These are phyloP conservation scores for Clitocybe nebularis DNA, from an alignment of 1,284 basidiomycete species.

Conservation along the genomic window DNA sequence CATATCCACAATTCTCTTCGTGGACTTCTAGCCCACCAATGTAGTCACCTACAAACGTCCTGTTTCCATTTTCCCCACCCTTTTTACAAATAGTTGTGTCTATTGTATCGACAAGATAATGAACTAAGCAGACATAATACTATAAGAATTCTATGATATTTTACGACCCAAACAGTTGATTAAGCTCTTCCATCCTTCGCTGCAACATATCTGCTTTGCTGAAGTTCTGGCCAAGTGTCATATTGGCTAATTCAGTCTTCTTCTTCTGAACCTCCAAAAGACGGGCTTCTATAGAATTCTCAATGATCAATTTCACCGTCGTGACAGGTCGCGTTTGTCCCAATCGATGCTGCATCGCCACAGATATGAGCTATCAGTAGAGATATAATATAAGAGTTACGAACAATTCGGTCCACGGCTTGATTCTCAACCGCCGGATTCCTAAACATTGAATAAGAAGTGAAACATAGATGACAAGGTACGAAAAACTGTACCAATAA, in stretches of 20 bases:
- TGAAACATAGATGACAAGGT: neutral
- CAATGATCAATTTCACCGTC: slow-evolving; percentile 90
- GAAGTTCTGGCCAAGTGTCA: slow-evolving; percentile 80
- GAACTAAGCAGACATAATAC: neutral
- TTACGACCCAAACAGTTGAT: slow-evolving; percentile 56
- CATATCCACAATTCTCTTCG: neutral
- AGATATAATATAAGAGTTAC: slow-evolving; percentile 21
- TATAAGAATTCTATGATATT: slow-evolving; percentile 20
- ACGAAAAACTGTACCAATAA: slow-evolving; percentile 64
- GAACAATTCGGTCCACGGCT: slow-evolving; percentile 85
- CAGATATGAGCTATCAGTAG: slow-evolving; percentile 6
- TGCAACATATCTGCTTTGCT: slow-evolving; percentile 82
- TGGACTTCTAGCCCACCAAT: too few relatives aligned
- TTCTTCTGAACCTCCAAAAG: slow-evolving; percentile 89
- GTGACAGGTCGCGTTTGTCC: slow-evolving; percentile 90
- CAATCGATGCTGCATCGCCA: slow-evolving; percentile 71
- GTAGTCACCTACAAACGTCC: too few relatives aligned
- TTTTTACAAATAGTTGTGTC: too few relatives aligned
- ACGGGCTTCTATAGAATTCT: slow-evolving; percentile 89
- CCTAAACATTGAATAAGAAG: slow-evolving; percentile 39
- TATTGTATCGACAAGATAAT: neutral
- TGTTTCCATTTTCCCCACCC: too few relatives aligned
- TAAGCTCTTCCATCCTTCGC: slow-evolving; percentile 80
- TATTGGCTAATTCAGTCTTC: slow-evolving; percentile 90
- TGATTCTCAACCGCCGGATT: slow-evolving; percentile 97